Evolutionary conservation across 164 flowering plant species (phyloP), one percentile per base, ranked within the genome.

Genomic region (Protea cynaroides): DNA sequence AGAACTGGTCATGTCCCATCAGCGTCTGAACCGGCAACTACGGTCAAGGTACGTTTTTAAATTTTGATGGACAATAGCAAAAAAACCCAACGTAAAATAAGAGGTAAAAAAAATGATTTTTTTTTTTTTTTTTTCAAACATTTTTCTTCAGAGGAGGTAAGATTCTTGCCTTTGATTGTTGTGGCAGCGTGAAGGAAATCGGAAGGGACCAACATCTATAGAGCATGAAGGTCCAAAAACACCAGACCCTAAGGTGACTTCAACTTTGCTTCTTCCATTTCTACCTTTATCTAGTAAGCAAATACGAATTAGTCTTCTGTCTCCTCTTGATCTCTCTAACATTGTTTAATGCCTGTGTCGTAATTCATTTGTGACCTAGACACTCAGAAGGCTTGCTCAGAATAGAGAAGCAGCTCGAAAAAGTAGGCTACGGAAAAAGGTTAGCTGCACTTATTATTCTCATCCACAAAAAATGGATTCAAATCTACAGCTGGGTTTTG

Each of bases 351-450:
- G 34, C 18, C 63, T 25, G 38, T 54, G 34, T 62, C 29, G 23
- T 58, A 53, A 11, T 58, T 47, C 51, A 21, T 56, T 49, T 63
- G 0, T 64, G 58, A 23, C 62, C 82, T n/a, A 95, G 99, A 90
- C 96, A 62, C 65, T 95, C 70, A 87, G 99, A 80, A 86, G 99
- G 71, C 96, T 95, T 53, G 97, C 99, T 69, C 99, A 95, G 83
- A 95, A 95, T 85, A 83, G 99, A 75, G 99, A 95, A 67, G 99
- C 99, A 76, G 99, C 99, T 19, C 81, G 99, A 81, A 95, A 95
- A 81, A 95, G 99, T 86, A 88, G 99, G 73, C 84, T 95, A 1
- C 82, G 99, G 65, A 95, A 95, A 75, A 95, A 95, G 97, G 99
- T 81, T 25, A 62, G 62, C 65, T 49, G 19, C 18, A 49, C 7